Evolutionary conservation across 441 rosid genomes (phyloP), one percentile per base, ranked within the genome.

Genomic region (Gossypium gossypioides): DNA sequence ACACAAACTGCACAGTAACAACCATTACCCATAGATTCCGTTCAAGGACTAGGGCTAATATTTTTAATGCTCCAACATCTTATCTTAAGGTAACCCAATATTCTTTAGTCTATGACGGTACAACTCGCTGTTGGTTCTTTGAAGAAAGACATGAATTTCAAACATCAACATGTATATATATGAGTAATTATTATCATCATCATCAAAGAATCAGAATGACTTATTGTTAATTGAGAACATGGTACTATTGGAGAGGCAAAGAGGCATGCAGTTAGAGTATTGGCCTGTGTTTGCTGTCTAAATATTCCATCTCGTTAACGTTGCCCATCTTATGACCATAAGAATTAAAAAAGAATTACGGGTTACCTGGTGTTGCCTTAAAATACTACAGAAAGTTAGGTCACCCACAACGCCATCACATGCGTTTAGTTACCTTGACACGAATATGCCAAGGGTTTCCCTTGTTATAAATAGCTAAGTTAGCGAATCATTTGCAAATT

Each of bases 341-440:
- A n/a, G 50, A 40, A 62, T 61, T 59, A 71, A 73, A 61, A 75
- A 77, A 12, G 0, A 29, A 61, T 32, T 61, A 9, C 1, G 69
- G 67, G 13, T 66, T 51, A 25, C n/a, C 67, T 56, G 15, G 60
- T 85, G 88, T 77, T 77, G 77, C 80, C 85, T 51, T 56, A 63
- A 72, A 44, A 52, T 54, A 46, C 42, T 63, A 65, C 85, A 77
- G 15, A 51, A 55, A 64, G 25, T 42, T 37, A 22, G 67, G 72
- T 67, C 74, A 44, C 74, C 78, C 74, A 24, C 79, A 70, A 77
- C 60, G 71, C 72, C 81, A 34, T 71, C 86, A 75, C 86, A 84
- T 81, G 87, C 76, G 68, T 58, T 52, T 66, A 19, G 51, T 55
- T 72, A 25, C 68, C 40, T 21, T 42, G 34, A 34, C 61, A 48